Evolutionary conservation across 2,329 filamentous ascomycete species (phyloP).

Genomic region (Stagonosporopsis chrysanthemi): DNA sequence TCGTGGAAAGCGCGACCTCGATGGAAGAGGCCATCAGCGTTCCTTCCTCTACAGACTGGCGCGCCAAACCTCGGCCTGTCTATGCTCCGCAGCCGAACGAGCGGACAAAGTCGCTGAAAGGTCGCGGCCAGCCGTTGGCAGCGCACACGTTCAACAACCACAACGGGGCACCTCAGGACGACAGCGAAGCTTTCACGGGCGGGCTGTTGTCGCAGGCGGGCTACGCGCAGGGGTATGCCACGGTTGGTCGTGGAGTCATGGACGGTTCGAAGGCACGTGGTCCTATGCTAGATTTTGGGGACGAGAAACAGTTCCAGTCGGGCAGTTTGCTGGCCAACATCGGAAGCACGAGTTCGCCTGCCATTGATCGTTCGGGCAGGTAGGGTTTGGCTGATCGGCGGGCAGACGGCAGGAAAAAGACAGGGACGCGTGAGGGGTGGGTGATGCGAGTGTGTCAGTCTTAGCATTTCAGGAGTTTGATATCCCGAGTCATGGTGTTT

Average conservation of each 20-base stretch:
- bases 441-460: slow-evolving; percentile 6
- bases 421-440: slow-evolving; percentile 1
- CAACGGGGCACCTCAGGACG: slow-evolving; percentile 38
- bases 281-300: slow-evolving; percentile 55
- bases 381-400: slow-evolving; percentile 22
- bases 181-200: slow-evolving; percentile 54
- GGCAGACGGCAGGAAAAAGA: slow-evolving; percentile 3
- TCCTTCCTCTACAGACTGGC: slow-evolving; percentile 56
- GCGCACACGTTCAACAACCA: slow-evolving; percentile 47
- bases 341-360: slow-evolving; percentile 38
- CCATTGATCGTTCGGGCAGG: slow-evolving; percentile 49
- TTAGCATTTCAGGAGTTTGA: slow-evolving; percentile 27
- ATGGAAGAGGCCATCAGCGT: slow-evolving; percentile 53
- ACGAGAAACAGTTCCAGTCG: slow-evolving; percentile 53
- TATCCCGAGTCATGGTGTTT: slow-evolving; percentile 23
- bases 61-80: slow-evolving; percentile 44
- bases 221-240: slow-evolving; percentile 49
- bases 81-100: slow-evolving; percentile 41
- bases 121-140: slow-evolving; percentile 45
- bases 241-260: slow-evolving; percentile 55
- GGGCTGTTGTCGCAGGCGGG: slow-evolving; percentile 53
- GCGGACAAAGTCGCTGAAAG: slow-evolving; percentile 44
- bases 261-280: slow-evolving; percentile 54
- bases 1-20: slow-evolving; percentile 57
- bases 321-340: slow-evolving; percentile 59